Conservation (phyloP, 148 eudicot species). For the Oxyria digyna region DNA sequence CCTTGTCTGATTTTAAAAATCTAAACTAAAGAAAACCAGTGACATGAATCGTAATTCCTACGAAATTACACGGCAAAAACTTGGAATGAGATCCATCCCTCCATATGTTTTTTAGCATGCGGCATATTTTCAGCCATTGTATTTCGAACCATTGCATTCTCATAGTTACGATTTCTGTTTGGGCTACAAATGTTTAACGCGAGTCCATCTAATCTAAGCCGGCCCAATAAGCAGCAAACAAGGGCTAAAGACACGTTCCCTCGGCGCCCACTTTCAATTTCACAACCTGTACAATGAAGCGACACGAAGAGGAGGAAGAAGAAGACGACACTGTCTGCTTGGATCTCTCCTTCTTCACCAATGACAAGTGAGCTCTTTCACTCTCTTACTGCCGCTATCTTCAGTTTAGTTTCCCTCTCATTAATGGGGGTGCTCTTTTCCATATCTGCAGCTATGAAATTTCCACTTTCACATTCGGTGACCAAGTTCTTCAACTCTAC, state of each 20-base stretch:
- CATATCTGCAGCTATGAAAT: constrained; percentile 51
- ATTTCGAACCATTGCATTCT: no score
- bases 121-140: no score
- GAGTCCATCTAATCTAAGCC: not conserved
- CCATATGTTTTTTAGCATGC: no score
- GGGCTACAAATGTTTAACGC: not conserved
- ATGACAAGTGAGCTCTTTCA: constrained; percentile 46
- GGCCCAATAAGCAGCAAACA: not conserved
- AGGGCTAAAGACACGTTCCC: not conserved
- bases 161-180: no score
- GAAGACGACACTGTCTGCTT: constrained; percentile 58
- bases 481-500: constrained; percentile 67
- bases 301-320: constrained; percentile 17
- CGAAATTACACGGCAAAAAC: no score
- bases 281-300: not conserved
- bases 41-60: no score
- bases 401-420: not conserved
- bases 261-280: no score
- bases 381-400: not conserved
- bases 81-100: no score
- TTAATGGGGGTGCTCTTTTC: not conserved
- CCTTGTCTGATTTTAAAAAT: no score
- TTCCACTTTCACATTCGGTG: constrained; percentile 73
- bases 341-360: constrained; percentile 70
- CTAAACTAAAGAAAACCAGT: no score